Evolutionary conservation across 805 yeast genomes (phyloP), one percentile per base, ranked within the genome.

Genomic region (Kodamaea restingae): DNA sequence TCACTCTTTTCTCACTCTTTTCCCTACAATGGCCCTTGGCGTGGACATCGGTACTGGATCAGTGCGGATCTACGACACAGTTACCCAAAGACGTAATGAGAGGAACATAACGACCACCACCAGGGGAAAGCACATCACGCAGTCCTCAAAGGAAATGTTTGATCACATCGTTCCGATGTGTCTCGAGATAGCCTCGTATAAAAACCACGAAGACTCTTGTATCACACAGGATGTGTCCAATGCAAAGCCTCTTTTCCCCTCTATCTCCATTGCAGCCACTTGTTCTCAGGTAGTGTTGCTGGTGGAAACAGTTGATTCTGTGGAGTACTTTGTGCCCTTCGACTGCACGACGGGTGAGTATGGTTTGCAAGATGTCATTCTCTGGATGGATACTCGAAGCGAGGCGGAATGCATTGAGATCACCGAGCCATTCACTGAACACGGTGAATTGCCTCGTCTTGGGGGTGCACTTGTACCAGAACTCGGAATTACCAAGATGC

Each of bases 321-420:
- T 39, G 14, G 37, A 56, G 11, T 47, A 34, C 15, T 71, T 75
- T 11, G 55, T 46, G 30, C 57, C 72, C 4, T 65, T 63, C 24
- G 52, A 37, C 27, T 37, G 36, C 18, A 21, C 40, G 4, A 15
- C 26, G 2, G 35, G 40, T 3, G n/a, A 61, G 33, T 12, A 12
- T 15, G 32, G 33, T 4, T 8, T 30, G 27, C 22, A 67, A 25
- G 74, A 75, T 45, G 63, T 78, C 3, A 60, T 78, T 4, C 63
- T 78, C 35, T 78, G 84, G 84, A 78, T 78, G 83, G 83, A 78
- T 48, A 60, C 66, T 14, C 58, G 77, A 18, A 61, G 78, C 2
- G 33, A 10, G 3, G 12, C 5, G 4, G 40, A 30, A 15, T 31
- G 35, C 35, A 47, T 41, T 2, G 29, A 49, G 2, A 69, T 75